phyloP scores from a whole-genome alignment of 345 rosid genomes.

The Arabidopsis suecica region DNA sequence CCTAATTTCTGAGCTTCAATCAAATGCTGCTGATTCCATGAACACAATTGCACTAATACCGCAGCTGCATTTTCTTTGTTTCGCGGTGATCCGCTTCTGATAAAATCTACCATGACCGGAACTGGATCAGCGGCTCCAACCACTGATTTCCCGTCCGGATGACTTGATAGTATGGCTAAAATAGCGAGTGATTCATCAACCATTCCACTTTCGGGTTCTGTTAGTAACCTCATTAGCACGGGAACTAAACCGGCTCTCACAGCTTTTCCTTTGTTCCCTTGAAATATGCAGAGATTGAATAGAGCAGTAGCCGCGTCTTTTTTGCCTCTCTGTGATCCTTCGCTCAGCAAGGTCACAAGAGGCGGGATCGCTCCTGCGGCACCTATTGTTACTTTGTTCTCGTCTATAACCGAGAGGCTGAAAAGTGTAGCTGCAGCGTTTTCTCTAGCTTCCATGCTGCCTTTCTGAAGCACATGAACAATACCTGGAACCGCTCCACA shows the following conservation, averaged over 20 bases:
- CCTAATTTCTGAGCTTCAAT: conserved; percentile 79
- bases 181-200: conserved; percentile 81
- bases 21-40: conserved; percentile 67
- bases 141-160: conserved; percentile 63
- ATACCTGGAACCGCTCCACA: conserved; percentile 83
- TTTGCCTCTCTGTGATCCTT: conserved; percentile 95
- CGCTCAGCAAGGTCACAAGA: conserved; percentile 74
- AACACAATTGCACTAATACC: conserved; percentile 75
- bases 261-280: conserved; percentile 95
- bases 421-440: conserved; percentile 96
- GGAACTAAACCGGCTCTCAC: conserved; percentile 82
- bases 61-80: conserved; percentile 81
- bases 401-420: conserved; percentile 91
- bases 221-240: conserved; percentile 62
- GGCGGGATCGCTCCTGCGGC: conserved; percentile 86
- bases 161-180: conserved; percentile 69
- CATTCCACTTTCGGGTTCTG: conserved; percentile 72
- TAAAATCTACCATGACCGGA: conserved; percentile 64
- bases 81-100: conserved; percentile 69
- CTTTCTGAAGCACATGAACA: conserved; percentile 81
- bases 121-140: conserved; percentile 71
- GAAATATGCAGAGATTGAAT: conserved; percentile 85
- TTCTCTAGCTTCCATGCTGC: conserved; percentile 97
- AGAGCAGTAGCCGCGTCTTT: conserved; percentile 97
- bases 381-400: conserved; percentile 86